Conservation (phyloP, 176 grass and related monocot genomes). For the Carex scoparia region DNA sequence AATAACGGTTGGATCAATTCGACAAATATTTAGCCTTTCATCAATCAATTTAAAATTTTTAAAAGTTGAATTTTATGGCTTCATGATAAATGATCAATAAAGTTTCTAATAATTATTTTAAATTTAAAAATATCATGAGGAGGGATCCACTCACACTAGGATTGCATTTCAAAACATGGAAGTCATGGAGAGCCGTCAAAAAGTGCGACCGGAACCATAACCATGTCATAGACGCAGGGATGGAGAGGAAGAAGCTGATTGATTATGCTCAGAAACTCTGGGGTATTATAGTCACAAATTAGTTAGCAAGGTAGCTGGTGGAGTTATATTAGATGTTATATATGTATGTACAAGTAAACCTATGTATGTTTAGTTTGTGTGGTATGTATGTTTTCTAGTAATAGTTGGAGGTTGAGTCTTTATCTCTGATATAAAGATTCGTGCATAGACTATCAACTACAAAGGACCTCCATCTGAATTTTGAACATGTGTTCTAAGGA, state of each 20-base stretch:
- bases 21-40: not conserved
- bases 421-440: no score
- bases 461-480: no score
- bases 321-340: not conserved
- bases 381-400: not conserved
- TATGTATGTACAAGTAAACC: not conserved
- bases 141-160: not conserved
- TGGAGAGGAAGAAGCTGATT: constrained; percentile 8
- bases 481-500: no score
- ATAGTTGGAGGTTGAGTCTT: not conserved
- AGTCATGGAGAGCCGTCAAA: constrained; percentile 2
- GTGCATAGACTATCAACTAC: no score
- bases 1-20: not conserved
- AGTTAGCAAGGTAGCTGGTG: not conserved
- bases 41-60: not conserved
- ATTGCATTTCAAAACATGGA: constrained; percentile 12
- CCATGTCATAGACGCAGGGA: not conserved
- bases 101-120: not conserved
- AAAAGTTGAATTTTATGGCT: not conserved
- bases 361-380: not conserved
- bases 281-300: constrained; percentile 12
- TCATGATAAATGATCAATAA: not conserved
- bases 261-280: constrained; percentile 19
- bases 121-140: not conserved
- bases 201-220: constrained; percentile 10